Evolutionary conservation across 139 green algal genomes (phyloP), one percentile per base, ranked within the genome.

Genomic region (Tetratostichococcus sp.): DNA sequence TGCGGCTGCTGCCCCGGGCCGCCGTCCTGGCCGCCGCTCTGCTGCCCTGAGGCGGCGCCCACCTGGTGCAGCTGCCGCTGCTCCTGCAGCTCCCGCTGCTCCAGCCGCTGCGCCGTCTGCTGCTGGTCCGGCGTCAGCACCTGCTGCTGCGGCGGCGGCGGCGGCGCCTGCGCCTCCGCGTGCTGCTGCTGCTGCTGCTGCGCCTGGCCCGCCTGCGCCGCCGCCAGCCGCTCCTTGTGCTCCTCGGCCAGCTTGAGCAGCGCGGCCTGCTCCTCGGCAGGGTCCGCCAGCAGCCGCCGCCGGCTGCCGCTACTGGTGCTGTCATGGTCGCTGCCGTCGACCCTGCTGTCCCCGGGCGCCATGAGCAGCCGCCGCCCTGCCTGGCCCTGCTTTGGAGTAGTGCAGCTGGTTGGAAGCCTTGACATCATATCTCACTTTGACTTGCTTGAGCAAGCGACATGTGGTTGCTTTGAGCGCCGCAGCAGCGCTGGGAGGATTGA

Each of bases 11-110:
- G 39, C 26, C 30, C 34, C 28, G 32, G 35, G n/a, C 31, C 14
- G 3, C 23, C 1, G 3, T 73, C 25, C 11, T 33, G 28, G 33
- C 34, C 76, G n/a, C 28, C 33, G 25, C 16, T 6, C 57, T 72
- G 65, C 42, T 75, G 26, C 31, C 31, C 32, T 21, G 33, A 25
- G 28, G 33, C 19, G 19, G 50, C 22, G 4, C 28, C 73, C 35
- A n/a, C 67, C 43, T 70, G 66, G 42, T 77, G 71, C 77, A 72
- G 77, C 30, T 75, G 67, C 35, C 75, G 33, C 74, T 67, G 65
- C 81, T 72, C 31, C 58, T 81, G 58, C 71, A 74, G 66, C 59
- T 78, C 35, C 43, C 75, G 69, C 67, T 77, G 75, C 35, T 77
- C 30, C 33, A 34, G 26, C 58, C 43, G n/a, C 31, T 72, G 62